Evolutionary conservation across 2,329 filamentous ascomycete species (phyloP), one percentile per base, ranked within the genome.

Genomic region (Claviceps sp.): DNA sequence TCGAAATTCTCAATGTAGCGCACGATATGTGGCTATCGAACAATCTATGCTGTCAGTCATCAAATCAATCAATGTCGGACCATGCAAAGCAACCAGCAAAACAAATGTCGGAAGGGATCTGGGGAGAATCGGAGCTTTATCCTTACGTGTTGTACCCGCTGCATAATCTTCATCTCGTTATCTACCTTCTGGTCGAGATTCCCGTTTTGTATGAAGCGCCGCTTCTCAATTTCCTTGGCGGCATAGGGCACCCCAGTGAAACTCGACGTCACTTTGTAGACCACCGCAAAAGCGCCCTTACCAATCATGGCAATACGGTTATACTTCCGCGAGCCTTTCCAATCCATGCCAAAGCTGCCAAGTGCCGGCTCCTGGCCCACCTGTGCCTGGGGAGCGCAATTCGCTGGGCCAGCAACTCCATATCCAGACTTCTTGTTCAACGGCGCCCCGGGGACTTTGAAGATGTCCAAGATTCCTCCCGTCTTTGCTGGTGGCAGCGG

Each of bases 151-250:
- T 83, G 74, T 50, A 97, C 78, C 51, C 76, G 78, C 61, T 85
- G 82, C 89, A 98, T 97, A 60, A 98, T 97, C 58, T 82, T 86
- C 84, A 98, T 91, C 70, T 98, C 93, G 60, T 94, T 96, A 63
- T 96, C 88, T 14, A 97, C 85, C 66, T 94, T 95, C 58, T 89
- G 84, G 61, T 95, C 89, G 22, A 95, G 69, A 19, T 90, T 75
- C 2, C 89, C 90, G 60, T 95, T 93, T 70, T 95, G 95, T 73
- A 95, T 87, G 63, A 96, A 95, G 17, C 84, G 82, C 50, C 87
- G 81, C 70, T 96, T 97, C 67, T 96, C 89, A 4, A 98, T 79
- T 67, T 97, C 89, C 65, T 98, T 98, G 14, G 89, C 90, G 4
- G 93, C 93, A 61, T 86, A 94, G 0, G 91, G 81, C 34, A 80